These are phyloP conservation scores for Starmerella kuoi DNA, from an alignment of 805 yeast genomes.

Conservation along the genomic window DNA sequence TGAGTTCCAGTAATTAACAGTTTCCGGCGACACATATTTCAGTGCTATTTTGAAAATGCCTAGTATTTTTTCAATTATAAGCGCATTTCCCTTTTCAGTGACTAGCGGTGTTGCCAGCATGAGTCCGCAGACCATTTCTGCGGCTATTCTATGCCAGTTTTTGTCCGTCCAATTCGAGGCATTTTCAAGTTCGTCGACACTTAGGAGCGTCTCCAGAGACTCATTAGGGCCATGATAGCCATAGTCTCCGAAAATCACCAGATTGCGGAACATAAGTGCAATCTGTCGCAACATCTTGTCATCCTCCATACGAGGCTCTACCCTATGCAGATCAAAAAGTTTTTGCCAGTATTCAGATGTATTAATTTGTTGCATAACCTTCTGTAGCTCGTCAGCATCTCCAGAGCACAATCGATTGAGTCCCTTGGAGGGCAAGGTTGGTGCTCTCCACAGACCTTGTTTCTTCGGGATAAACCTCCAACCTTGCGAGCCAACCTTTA, in stretches of 20 bases:
- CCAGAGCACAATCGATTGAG: not conserved
- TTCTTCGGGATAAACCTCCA: not conserved
- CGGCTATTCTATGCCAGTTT: slow-evolving; percentile 58
- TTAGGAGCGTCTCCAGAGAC: not conserved
- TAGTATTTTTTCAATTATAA: not conserved
- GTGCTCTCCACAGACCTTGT: not conserved
- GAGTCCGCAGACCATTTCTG: slow-evolving; percentile 39
- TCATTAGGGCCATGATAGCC: slow-evolving; percentile 25
- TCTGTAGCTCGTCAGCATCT: slow-evolving; percentile 18
- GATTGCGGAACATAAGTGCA: slow-evolving; percentile 43
- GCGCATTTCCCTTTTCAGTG: not conserved
- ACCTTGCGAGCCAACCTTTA: not conserved
- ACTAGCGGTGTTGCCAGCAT: slow-evolving; percentile 11
- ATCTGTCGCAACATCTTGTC: slow-evolving; percentile 55
- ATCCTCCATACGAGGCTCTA: slow-evolving; percentile 42
- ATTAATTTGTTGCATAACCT: not conserved
- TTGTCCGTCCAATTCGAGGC: slow-evolving; percentile 41
- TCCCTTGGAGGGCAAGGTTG: not conserved
- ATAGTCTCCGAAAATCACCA: slow-evolving; percentile 30
- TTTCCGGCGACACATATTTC: slow-evolving; percentile 61
- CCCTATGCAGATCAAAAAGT: slow-evolving; percentile 39
- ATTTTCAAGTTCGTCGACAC: not conserved
- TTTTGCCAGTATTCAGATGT: slow-evolving; percentile 11
- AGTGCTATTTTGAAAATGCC: slow-evolving; percentile 33
- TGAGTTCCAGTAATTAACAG: slow-evolving; percentile 59